phyloP scores from a whole-genome alignment of 805 yeast genomes.

The Metschnikowia borealis region DNA sequence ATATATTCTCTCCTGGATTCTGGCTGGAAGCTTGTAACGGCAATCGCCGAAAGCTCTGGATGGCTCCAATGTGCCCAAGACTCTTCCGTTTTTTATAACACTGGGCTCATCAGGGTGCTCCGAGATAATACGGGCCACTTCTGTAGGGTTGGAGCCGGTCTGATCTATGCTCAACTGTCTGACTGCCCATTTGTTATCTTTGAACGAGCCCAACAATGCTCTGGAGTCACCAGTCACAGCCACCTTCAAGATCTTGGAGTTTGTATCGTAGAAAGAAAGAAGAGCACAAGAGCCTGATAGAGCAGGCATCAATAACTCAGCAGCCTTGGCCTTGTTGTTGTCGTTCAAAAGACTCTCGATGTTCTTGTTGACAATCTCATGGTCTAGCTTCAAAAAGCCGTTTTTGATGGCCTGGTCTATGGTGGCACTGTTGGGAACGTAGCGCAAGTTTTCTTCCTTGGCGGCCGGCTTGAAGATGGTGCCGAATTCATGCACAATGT shows the following conservation, averaged over 20 bases:
- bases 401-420: slow-evolving; percentile 76
- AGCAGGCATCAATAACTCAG: slow-evolving; percentile 84
- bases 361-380: slow-evolving; percentile 76
- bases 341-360: slow-evolving; percentile 64
- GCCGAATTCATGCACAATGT: slow-evolving; percentile 74
- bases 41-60: slow-evolving; percentile 97
- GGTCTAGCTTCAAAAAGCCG: slow-evolving; percentile 81
- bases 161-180: slow-evolving; percentile 84
- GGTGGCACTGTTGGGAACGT: slow-evolving; percentile 61
- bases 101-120: slow-evolving; percentile 93
- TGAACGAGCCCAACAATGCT: slow-evolving; percentile 76
- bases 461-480: slow-evolving; percentile 51
- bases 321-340: slow-evolving; percentile 64
- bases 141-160: slow-evolving; percentile 87
- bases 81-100: slow-evolving; percentile 81
- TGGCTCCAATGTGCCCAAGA: slow-evolving; percentile 91
- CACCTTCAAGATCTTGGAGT: slow-evolving; percentile 65
- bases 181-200: slow-evolving; percentile 80
- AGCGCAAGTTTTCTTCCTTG: slow-evolving; percentile 48
- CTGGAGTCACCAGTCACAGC: slow-evolving; percentile 97
- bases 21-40: slow-evolving; percentile 78
- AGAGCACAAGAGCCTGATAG: slow-evolving; percentile 93
- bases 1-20: slow-evolving; percentile 69
- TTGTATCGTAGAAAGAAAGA: slow-evolving; percentile 80
- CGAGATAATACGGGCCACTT: slow-evolving; percentile 71